phyloP scores from a whole-genome alignment of 768 basidiomycete species.

The Pleurotus eryngii region DNA sequence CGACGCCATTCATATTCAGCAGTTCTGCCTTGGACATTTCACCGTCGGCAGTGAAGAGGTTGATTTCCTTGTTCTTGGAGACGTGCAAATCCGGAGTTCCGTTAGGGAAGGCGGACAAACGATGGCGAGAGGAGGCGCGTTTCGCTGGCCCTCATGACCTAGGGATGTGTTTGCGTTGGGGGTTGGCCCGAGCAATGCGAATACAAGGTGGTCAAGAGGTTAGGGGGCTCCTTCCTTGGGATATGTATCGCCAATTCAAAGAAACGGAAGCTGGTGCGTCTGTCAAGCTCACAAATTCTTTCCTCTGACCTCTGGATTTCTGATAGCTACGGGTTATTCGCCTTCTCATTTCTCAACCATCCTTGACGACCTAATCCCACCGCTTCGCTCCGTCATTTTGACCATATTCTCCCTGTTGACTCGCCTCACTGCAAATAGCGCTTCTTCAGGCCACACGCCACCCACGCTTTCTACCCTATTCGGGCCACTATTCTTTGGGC shows the following conservation, averaged over 20 bases:
- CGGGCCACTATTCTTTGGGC: constrained; percentile 85
- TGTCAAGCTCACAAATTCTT: constrained; percentile 9
- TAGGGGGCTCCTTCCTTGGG: constrained; percentile 85
- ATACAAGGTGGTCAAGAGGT: constrained; percentile 66
- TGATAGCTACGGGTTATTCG: constrained; percentile 61
- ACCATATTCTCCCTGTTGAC: constrained; percentile 79
- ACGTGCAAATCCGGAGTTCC: constrained; percentile 41
- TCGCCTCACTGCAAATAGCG: constrained; percentile 79
- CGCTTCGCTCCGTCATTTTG: constrained; percentile 57
- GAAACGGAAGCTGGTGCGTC: constrained; percentile 76
- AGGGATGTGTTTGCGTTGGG: constrained; percentile 93
- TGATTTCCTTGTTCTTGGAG: constrained; percentile 79
- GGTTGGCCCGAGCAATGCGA: constrained; percentile 73
- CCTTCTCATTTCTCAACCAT: constrained; percentile 71
- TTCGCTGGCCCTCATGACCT: constrained; percentile 87
- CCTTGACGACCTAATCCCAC: constrained; percentile 48
- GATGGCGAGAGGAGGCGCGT: constrained; percentile 76
- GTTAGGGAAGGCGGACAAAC: constrained; percentile 42
- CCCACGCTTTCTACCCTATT: constrained; percentile 88
- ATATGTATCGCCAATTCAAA: constrained; percentile 78
- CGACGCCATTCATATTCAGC: constrained; percentile 91
- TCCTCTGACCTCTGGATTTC: not conserved
- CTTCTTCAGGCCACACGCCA: constrained; percentile 86
- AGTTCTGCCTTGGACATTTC: constrained; percentile 84
- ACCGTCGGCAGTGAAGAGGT: constrained; percentile 64